phyloP scores from a whole-genome alignment of 2,329 filamentous ascomycete genomes.

The Talaromyces sp. region DNA sequence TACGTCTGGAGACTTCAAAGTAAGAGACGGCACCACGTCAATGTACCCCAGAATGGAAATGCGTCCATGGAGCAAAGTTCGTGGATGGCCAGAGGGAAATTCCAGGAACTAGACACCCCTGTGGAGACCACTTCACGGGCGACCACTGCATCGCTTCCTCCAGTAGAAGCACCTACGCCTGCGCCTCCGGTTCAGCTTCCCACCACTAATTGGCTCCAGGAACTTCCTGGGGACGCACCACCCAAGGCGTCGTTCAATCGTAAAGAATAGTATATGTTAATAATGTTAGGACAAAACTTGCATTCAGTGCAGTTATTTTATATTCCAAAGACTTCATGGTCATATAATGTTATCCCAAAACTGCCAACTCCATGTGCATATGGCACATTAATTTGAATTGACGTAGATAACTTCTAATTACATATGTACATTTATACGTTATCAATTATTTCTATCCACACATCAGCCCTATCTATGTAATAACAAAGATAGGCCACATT shows the following conservation, averaged over 20 bases:
- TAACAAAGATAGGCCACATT: neutral
- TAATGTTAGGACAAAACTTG: neutral
- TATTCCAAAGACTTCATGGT: too few relatives aligned
- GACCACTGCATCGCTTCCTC: neutral
- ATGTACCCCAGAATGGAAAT: neutral
- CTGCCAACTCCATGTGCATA: too few relatives aligned
- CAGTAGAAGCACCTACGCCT: neutral
- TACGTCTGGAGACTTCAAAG: neutral
- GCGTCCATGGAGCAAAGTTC: neutral
- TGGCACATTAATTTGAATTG: too few relatives aligned
- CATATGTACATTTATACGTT: too few relatives aligned
- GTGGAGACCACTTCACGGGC: neutral
- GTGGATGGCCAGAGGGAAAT: neutral
- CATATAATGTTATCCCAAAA: too few relatives aligned
- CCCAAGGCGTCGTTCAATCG: neutral
- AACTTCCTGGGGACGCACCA: neutral
- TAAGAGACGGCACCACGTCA: neutral
- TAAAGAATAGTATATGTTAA: neutral
- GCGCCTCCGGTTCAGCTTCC: neutral
- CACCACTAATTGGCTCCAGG: neutral
- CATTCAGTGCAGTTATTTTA: neutral
- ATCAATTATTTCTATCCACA: neutral
- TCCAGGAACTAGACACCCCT: neutral
- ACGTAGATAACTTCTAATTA: too few relatives aligned
- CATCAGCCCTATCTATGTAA: neutral